Evolutionary conservation across 306 rosid genomes (phyloP), one percentile per base, ranked within the genome.

Genomic region (Myrica gale): DNA sequence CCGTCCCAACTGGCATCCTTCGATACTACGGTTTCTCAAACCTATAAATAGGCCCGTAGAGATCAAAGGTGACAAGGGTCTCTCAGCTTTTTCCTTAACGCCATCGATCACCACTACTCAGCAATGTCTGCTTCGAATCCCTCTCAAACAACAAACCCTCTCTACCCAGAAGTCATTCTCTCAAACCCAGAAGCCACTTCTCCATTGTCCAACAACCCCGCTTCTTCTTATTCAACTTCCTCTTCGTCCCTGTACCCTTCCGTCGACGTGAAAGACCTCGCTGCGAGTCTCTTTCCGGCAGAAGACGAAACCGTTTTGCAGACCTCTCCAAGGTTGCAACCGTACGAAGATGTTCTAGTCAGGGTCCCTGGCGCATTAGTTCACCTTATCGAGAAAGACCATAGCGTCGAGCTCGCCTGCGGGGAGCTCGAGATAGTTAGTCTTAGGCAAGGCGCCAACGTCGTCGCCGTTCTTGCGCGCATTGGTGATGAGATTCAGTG

Each of bases 401-500:
- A 79, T 11, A 91, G 98, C 82, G 85, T 93, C 3, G 90, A 91
- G 48, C 85, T 93, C 5, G 98, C 97, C 57, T 84, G 84, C 1
- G 98, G 98, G 0, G 92, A 91, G 13, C 88, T 93, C 79, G 74
- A 86, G 55, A 77, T 93, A 37, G 84, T 78, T 0, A 77, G 79
- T 37, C 81, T 91, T 17, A 58, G 53, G 0, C 96, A 91, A 47
- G 88, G 83, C 0, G 83, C 72, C 9, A 91, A 88, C 60, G 74
- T 89, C 0, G 89, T 90, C 44, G 92, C 97, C 0, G 94, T 91
- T 20, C 84, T 94, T 1, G 94, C 97, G 6, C 84, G 91, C 0
- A 73, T 94, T 2, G 94, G 87, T 2, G 89, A 88, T 3, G 74
- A 87, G 45, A 82, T 91, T 41, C 96, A 90, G 70, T 94, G 97